A percentile compares a stretch with the other conserved stretches of the same genome.
These are phyloP conservation scores for Hyaloperonospora brassicae DNA, from an alignment of 352 stramenopile genomes.

Conservation along the genomic window DNA sequence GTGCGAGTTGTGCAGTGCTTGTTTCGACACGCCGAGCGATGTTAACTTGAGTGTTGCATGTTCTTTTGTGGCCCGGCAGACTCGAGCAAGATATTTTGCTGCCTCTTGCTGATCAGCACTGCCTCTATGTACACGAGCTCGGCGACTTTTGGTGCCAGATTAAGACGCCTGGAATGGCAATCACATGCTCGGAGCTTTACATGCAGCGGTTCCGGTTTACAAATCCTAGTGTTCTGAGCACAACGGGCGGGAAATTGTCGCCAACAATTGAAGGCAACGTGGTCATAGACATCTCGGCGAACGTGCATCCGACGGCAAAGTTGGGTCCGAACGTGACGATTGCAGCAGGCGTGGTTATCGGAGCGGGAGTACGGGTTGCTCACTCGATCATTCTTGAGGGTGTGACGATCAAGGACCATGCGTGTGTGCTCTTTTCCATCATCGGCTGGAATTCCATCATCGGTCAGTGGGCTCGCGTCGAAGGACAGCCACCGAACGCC, in stretches of 20 bases:
- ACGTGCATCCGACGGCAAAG: conserved; percentile 80
- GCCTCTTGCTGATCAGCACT: conserved; percentile 66
- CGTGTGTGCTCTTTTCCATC: conserved; percentile 80
- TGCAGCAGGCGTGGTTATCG: conserved; percentile 76
- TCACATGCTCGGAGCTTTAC: conserved; percentile 87
- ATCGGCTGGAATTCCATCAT: conserved; percentile 88
- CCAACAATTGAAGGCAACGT: conserved; percentile 85
- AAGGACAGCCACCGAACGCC: conserved; percentile 76
- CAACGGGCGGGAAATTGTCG: conserved; percentile 72
- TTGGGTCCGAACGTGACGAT: conserved; percentile 83
- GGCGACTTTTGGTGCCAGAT: conserved; percentile 88
- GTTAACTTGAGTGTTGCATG: conserved; percentile 8
- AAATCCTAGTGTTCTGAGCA: conserved; percentile 73
- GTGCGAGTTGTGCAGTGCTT: not conserved
- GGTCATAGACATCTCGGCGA: conserved; percentile 67
- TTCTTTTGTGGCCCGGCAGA: conserved; percentile 19
- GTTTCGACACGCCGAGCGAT: not conserved
- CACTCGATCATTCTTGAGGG: conserved; percentile 86
- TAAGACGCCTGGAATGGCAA: conserved; percentile 84
- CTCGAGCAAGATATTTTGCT: conserved; percentile 81
- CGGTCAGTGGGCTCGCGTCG: conserved; percentile 77
- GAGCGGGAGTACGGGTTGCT: conserved; percentile 66
- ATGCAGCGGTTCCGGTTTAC: conserved; percentile 88
- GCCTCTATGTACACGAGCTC: conserved; percentile 71
- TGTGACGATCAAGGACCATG: conserved; percentile 83